Evolutionary conservation across 2,329 filamentous ascomycete genomes (phyloP), one percentile per base, ranked within the genome.

Genomic region (Penicillium sp.): DNA sequence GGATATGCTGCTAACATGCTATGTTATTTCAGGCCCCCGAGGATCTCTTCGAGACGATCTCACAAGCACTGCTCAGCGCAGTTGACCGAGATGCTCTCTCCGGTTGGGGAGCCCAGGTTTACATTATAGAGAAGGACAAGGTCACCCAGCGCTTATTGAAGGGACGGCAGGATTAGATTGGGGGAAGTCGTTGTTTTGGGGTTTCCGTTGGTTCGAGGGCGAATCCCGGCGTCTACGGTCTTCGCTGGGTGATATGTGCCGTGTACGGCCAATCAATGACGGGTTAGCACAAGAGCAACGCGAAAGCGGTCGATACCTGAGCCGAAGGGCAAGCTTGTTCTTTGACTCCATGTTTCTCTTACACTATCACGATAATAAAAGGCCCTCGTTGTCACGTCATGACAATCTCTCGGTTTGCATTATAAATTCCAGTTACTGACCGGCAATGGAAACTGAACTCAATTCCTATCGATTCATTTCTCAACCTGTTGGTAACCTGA

Each of bases 111-210:
- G 93, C 93, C 33, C 90, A 99, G 69, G 93, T 99, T 63, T 99
- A 97, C 77, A 95, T 99, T 68, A 95, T 99, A 72, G 93, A 97
- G 80, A 99, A 99, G 82, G 91, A 95, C 78, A 97, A 97, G 87
- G 89, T 99, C 57, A 97, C 93, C 67, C 96, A 97, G 86, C 82
- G 93, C 72, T 83, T 99, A 84, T 79, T 99, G 73, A 97, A 97
- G 84, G 91, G 91, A 69, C 84, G 91, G 78, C 92, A 97, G 78
- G 92, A 97, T 72, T 91, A 89, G 64, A 65, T 37, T 41, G 34
- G 44, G 52, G 41, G 29, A 53, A 50, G 41, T 52, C 48, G 49
- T 49, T 62, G 38, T 60, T 56, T 58, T 63, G 53, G 56, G 55
- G 49, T 63, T 62, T 57, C 52, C 56, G 52, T 57, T 59, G 47